Conservation (phyloP, 345 rosid genomes). For the Sonneratia caseolaris region DNA sequence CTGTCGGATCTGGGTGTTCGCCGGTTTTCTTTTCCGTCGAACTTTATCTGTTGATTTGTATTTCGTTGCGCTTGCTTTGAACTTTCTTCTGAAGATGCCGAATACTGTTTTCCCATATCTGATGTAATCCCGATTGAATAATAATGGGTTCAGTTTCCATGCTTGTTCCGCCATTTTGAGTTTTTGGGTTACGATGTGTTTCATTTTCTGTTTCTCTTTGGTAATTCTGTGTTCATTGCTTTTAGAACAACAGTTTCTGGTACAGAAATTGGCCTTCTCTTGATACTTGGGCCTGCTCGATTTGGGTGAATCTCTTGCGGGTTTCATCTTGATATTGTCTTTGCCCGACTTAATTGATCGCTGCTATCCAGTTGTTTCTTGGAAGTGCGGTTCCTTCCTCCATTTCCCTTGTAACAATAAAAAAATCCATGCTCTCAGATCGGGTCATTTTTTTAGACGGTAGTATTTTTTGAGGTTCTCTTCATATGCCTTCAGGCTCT, state of each 20-base stretch:
- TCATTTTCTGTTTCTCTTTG: neutral
- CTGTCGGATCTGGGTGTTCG: constrained; percentile 2
- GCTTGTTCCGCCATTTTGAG: neutral
- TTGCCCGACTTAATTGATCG: neutral
- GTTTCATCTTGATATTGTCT: neutral
- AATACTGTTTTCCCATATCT: neutral
- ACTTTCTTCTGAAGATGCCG: neutral
- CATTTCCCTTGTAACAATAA: neutral
- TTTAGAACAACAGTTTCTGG: neutral
- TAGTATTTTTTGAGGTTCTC: no score
- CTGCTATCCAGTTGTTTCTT: neutral
- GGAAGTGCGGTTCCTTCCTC: neutral
- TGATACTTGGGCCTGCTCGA: neutral
- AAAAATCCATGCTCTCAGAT: neutral
- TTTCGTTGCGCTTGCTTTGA: neutral
- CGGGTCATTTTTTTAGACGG: neutral
- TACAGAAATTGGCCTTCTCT: neutral
- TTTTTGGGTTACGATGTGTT: neutral
- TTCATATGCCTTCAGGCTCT: no score
- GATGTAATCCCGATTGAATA: neutral
- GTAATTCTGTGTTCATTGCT: neutral
- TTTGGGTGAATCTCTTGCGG: neutral
- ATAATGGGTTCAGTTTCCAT: neutral
- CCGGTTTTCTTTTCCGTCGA: neutral
- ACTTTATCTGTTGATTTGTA: neutral